Evolutionary conservation across 2,329 filamentous ascomycete genomes (phyloP).

Genomic region (Calonectria hongkongensis): DNA sequence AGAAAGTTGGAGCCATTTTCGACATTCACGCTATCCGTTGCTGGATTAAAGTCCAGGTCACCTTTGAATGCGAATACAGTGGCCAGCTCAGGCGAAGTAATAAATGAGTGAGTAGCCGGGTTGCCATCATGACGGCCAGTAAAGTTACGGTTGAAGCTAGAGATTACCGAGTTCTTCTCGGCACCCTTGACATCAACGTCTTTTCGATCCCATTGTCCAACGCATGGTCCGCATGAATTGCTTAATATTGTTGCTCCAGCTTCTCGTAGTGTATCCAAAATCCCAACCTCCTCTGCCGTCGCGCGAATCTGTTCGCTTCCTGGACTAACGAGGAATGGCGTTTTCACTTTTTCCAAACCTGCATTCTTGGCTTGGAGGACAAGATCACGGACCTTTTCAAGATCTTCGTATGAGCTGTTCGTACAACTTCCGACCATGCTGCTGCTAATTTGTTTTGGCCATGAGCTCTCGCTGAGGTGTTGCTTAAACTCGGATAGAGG

Average conservation of each 20-base stretch:
- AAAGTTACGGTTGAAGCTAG: slow-evolving; percentile 62
- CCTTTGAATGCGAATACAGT: slow-evolving; percentile 64
- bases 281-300: slow-evolving; percentile 56
- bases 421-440: slow-evolving; percentile 60
- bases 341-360: slow-evolving; percentile 55
- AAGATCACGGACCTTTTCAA: slow-evolving; percentile 56
- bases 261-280: slow-evolving; percentile 54
- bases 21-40: slow-evolving; percentile 1
- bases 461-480: slow-evolving; percentile 53
- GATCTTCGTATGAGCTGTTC: slow-evolving; percentile 61
- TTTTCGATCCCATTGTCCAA: slow-evolving; percentile 59
- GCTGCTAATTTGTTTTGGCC: slow-evolving; percentile 56
- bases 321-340: slow-evolving; percentile 57
- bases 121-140: slow-evolving; percentile 61
- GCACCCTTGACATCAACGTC: slow-evolving; percentile 54
- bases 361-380: slow-evolving; percentile 56
- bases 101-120: slow-evolving; percentile 68
- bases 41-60: slow-evolving; percentile 58
- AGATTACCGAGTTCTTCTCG: slow-evolving; percentile 58
- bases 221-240: slow-evolving; percentile 60
- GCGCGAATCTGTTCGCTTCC: slow-evolving; percentile 60
- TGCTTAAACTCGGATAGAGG: slow-evolving; percentile 56
- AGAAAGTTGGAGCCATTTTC: slow-evolving; percentile 43
- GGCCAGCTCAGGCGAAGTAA: slow-evolving; percentile 68
- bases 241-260: slow-evolving; percentile 58